A percentile compares a stretch with the other conserved stretches of the same genome.
These are phyloP conservation scores for Penicillium sp. DNA, from an alignment of 2,329 filamentous ascomycete genomes.

Conservation along the genomic window DNA sequence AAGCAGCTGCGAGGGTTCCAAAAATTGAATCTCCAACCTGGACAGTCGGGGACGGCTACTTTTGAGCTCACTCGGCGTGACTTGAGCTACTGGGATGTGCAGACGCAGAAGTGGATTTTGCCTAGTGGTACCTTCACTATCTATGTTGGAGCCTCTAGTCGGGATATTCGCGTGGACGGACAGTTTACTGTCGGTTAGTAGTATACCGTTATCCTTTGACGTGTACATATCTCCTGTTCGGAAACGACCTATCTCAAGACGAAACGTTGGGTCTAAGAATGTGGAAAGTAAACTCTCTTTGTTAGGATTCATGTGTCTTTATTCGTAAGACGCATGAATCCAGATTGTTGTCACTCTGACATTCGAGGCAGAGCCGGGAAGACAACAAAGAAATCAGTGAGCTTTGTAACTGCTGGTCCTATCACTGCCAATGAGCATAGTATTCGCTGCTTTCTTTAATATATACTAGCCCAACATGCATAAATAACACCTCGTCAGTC, in stretches of 20 bases:
- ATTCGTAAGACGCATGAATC: no score
- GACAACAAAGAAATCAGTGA: background rate
- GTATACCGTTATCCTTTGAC: background rate
- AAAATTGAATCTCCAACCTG: slow-evolving; percentile 46
- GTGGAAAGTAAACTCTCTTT: background rate
- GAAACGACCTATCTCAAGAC: background rate
- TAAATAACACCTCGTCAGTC: background rate
- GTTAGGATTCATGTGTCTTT: background rate
- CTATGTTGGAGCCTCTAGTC: slow-evolving; percentile 22
- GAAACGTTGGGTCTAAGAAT: background rate
- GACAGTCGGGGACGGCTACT: slow-evolving; percentile 38
- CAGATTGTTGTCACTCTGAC: background rate
- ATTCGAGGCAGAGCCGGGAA: background rate
- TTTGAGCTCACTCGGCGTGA: slow-evolving; percentile 47
- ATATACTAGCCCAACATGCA: background rate
- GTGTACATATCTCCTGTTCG: background rate
- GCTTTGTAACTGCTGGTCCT: background rate
- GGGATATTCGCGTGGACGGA: slow-evolving; percentile 18
- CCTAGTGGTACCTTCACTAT: slow-evolving; percentile 23
- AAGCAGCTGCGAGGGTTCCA: slow-evolving; percentile 53
- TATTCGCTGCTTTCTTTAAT: background rate
- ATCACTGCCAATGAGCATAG: background rate
- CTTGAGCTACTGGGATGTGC: slow-evolving; percentile 37
- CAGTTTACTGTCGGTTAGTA: slow-evolving; percentile 4
- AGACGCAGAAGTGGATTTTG: slow-evolving; percentile 33